A percentile compares a stretch with the other conserved stretches of the same genome.
phyloP scores from a whole-genome alignment of 1,284 basidiomycete species.

The Marasmius oreades region DNA sequence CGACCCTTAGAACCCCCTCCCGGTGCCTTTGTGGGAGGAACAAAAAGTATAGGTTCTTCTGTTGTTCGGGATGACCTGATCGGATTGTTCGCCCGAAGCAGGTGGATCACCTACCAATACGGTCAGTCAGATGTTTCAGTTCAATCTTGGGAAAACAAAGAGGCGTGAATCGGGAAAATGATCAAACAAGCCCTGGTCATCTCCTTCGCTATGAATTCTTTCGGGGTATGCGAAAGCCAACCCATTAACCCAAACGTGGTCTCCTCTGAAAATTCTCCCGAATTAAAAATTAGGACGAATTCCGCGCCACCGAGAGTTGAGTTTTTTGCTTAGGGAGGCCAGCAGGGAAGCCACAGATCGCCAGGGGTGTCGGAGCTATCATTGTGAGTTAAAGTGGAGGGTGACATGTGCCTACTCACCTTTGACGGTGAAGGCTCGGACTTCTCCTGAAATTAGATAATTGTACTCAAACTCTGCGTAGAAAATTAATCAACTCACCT shows the following conservation, averaged over 20 bases:
- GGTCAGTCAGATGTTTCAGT: conserved; percentile 8
- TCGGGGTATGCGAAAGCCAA: background rate
- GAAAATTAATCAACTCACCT: background rate
- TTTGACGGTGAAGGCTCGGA: conserved; percentile 47
- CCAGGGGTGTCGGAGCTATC: conserved; percentile 23
- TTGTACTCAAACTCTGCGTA: background rate
- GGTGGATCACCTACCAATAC: conserved; percentile 33
- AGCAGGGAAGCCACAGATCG: conserved; percentile 57
- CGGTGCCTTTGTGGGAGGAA: conserved; percentile 34
- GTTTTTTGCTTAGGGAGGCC: conserved; percentile 49
- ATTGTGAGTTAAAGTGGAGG: background rate
- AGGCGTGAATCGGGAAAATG: conserved; percentile 41
- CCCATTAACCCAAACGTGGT: conserved; percentile 43
- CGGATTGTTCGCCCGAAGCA: conserved; percentile 32
- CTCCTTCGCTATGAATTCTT: background rate
- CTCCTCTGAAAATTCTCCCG: conserved; percentile 54
- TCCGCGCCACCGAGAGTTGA: conserved; percentile 46
- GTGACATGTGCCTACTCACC: conserved; percentile 34
- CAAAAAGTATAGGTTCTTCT: conserved; percentile 48
- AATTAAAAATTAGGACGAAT: conserved; percentile 58
- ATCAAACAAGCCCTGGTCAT: background rate
- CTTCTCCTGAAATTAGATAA: conserved; percentile 29
- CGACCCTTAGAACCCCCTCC: conserved; percentile 57
- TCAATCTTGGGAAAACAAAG: conserved; percentile 50
- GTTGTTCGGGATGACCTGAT: conserved; percentile 41